Conservation (phyloP, 495 filamentous ascomycete genomes). For the Aspergillus wentii region DNA sequence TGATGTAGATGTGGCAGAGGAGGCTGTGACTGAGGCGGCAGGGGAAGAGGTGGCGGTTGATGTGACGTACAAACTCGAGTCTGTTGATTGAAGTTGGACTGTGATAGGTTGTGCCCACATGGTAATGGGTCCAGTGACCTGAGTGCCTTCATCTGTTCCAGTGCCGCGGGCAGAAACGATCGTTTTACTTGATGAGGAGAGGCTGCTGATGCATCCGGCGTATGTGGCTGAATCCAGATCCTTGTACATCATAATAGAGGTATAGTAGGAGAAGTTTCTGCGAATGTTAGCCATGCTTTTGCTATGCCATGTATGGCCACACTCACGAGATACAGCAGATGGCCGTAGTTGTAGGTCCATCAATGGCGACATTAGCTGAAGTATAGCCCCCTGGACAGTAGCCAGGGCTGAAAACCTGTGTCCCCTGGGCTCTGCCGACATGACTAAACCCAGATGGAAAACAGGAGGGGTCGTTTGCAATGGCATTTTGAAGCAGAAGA, state of each 20-base stretch:
- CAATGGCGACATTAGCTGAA: slow-evolving; percentile 9
- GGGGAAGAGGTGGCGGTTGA: not conserved
- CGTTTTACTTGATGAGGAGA: slow-evolving; percentile 1
- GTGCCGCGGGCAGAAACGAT: slow-evolving; percentile 7
- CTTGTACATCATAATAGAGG: not conserved
- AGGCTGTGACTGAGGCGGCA: too few species aligned
- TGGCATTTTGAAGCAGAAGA: slow-evolving; percentile 17
- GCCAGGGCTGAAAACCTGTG: slow-evolving; percentile 12
- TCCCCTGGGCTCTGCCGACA: not conserved
- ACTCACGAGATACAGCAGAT: slow-evolving; percentile 16
- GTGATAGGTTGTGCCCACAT: slow-evolving; percentile 22
- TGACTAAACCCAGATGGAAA: slow-evolving; percentile 11
- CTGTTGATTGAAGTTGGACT: slow-evolving; percentile 1
- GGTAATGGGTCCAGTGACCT: slow-evolving; percentile 14
- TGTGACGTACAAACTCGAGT: not conserved
- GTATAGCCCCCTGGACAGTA: slow-evolving; percentile 17
- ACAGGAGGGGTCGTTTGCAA: slow-evolving; percentile 3
- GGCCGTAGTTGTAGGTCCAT: slow-evolving; percentile 7
- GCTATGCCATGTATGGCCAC: too few species aligned
- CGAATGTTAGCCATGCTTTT: not conserved
- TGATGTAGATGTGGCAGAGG: too few species aligned
- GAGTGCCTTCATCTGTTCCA: slow-evolving; percentile 1
- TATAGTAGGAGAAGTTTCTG: slow-evolving; percentile 4
- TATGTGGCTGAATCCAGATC: not conserved
- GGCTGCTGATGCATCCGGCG: slow-evolving; percentile 6